phyloP scores from a whole-genome alignment of 768 basidiomycete species.

The Pholiota microspora region DNA sequence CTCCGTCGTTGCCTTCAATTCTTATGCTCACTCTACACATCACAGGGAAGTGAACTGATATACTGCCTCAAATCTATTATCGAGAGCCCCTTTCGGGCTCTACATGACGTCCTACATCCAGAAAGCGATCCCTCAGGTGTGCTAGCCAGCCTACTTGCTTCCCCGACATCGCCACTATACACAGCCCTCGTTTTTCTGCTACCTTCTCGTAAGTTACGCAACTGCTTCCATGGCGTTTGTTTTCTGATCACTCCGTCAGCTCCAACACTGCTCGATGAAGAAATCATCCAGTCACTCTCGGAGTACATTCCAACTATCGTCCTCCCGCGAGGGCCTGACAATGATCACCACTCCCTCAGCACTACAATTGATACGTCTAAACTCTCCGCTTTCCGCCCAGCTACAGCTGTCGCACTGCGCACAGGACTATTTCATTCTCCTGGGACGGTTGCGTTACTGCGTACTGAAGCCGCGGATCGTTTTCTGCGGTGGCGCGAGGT shows the following conservation, averaged over 20 bases:
- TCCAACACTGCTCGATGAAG: conserved; percentile 38
- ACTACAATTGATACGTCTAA: conserved; percentile 20
- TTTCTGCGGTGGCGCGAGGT: conserved; percentile 75
- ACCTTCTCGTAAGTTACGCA: conserved; percentile 38
- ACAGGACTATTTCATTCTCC: conserved; percentile 63
- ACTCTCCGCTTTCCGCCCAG: conserved; percentile 57
- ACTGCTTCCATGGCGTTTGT: neutral
- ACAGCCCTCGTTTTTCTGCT: conserved; percentile 58
- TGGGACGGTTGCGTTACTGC: conserved; percentile 53
- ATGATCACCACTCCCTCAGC: conserved; percentile 19
- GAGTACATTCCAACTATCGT: conserved; percentile 58
- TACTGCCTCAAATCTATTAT: conserved; percentile 38
- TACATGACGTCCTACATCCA: conserved; percentile 54
- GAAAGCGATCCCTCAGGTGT: conserved; percentile 48
- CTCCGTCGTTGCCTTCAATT: neutral
- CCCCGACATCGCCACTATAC: conserved; percentile 55
- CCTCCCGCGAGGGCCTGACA: conserved; percentile 37
- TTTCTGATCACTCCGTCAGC: conserved; percentile 22
- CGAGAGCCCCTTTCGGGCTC: conserved; percentile 52
- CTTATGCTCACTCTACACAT: conserved; percentile 5
- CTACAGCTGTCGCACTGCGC: conserved; percentile 49
- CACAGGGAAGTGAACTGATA: conserved; percentile 32
- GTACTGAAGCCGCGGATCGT: conserved; percentile 64
- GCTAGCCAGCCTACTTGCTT: conserved; percentile 53
- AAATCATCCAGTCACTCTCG: conserved; percentile 47